Evolutionary conservation across 2,329 filamentous ascomycete species (phyloP).

Genomic region (Didymella glomerata): DNA sequence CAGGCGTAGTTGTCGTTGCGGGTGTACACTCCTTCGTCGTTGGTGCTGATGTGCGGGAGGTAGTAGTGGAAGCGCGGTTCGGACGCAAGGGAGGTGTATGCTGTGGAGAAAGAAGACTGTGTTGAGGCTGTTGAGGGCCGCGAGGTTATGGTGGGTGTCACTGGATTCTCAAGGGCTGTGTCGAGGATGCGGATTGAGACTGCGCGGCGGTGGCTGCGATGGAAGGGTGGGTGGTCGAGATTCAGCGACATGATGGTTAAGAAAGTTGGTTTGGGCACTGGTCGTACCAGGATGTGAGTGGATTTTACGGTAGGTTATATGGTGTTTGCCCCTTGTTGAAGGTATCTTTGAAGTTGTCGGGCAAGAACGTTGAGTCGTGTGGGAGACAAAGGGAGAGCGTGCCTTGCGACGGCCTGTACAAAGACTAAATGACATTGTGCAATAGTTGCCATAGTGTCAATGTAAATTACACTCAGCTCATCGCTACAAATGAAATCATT

Average conservation of each 20-base stretch:
- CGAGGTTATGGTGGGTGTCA: constrained; percentile 21
- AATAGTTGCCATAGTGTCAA: too few relatives aligned
- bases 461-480: neutral
- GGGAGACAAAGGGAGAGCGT: neutral
- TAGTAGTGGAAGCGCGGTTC: neutral
- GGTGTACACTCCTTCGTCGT: constrained; percentile 2
- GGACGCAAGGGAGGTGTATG: neutral
- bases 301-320: neutral
- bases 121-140: constrained; percentile 14
- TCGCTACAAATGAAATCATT: neutral
- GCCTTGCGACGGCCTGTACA: neutral
- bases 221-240: neutral
- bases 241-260: neutral
- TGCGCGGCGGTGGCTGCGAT: neutral
- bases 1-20: neutral
- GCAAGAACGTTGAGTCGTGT: neutral
- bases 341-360: neutral
- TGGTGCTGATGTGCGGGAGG: constrained; percentile 10
- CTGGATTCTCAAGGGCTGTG: constrained; percentile 20
- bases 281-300: neutral
- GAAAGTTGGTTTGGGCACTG: neutral
- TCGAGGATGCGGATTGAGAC: neutral
- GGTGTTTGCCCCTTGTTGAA: neutral
- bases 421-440: neutral
- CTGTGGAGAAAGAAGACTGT: neutral